These are phyloP conservation scores for Talaromyces stipitatus DNA, from an alignment of 495 filamentous ascomycete genomes.

Conservation along the genomic window DNA sequence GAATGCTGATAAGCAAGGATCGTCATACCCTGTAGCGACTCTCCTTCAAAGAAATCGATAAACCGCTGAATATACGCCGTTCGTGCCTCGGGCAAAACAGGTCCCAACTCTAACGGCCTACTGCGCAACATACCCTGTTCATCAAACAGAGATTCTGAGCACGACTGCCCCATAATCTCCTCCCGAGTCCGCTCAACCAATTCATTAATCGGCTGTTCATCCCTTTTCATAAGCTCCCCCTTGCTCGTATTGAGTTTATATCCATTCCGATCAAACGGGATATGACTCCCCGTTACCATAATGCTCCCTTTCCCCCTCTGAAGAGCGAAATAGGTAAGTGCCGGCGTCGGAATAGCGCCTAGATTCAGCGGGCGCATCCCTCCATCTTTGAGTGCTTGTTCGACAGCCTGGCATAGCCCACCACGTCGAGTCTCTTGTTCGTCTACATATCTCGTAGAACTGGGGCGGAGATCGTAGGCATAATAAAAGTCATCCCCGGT, in stretches of 20 bases:
- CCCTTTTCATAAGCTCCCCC: constrained; percentile 20
- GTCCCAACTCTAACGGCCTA: background rate
- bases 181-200: constrained; percentile 11
- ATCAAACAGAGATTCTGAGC: constrained; percentile 17
- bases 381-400: constrained; percentile 16
- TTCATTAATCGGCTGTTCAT: constrained; percentile 21
- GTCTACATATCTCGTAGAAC: constrained; percentile 21
- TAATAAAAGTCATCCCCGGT: constrained; percentile 22
- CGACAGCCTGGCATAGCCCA: constrained; percentile 18
- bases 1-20: constrained; percentile 22
- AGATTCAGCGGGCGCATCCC: constrained; percentile 19
- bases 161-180: constrained; percentile 13
- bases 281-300: constrained; percentile 25
- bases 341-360: constrained; percentile 23
- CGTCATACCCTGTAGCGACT: constrained; percentile 15
- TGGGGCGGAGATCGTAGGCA: constrained; percentile 21
- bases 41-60: constrained; percentile 17
- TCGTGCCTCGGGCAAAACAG: constrained; percentile 8
- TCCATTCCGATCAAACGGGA: constrained; percentile 25
- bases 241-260: constrained; percentile 22
- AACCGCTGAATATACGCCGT: constrained; percentile 18
- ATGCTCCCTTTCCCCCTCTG: constrained; percentile 20
- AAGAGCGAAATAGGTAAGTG: constrained; percentile 16
- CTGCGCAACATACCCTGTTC: constrained; percentile 17
- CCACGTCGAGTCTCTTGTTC: constrained; percentile 15